A percentile compares a stretch with the other conserved stretches of the same genome.
phyloP scores from a whole-genome alignment of 2,329 filamentous ascomycete species.

The Alternaria consortialis region DNA sequence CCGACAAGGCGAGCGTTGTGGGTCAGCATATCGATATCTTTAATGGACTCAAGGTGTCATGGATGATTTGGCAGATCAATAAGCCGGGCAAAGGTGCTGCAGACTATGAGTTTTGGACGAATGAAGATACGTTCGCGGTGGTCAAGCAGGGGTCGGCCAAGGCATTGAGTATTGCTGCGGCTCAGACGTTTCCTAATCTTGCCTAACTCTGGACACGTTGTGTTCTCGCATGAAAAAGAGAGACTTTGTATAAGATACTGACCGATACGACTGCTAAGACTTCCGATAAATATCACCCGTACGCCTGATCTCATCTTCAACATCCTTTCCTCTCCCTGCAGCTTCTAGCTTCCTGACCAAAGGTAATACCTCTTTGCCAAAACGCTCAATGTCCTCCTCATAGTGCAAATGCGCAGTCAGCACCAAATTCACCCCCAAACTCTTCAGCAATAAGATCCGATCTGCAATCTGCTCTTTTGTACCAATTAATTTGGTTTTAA shows the following conservation, averaged over 20 bases:
- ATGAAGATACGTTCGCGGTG: slow-evolving; percentile 5
- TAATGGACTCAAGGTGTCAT: slow-evolving; percentile 14
- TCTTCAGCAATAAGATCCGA: slow-evolving; percentile 60
- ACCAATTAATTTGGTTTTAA: slow-evolving; percentile 64
- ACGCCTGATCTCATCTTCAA: slow-evolving; percentile 56
- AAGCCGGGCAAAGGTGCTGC: slow-evolving; percentile 15
- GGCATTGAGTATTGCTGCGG: neutral
- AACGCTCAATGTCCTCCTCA: slow-evolving; percentile 62
- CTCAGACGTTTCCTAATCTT: neutral
- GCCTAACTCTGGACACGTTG: neutral
- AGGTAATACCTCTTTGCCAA: slow-evolving; percentile 59
- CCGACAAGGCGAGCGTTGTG: slow-evolving; percentile 2
- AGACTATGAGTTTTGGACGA: slow-evolving; percentile 19
- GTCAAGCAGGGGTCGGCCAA: slow-evolving; percentile 4
- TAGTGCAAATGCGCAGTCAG: slow-evolving; percentile 62
- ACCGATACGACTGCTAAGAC: neutral
- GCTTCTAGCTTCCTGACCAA: slow-evolving; percentile 60
- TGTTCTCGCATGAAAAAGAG: neutral
- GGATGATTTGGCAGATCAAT: slow-evolving; percentile 16
- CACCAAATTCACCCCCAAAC: slow-evolving; percentile 55
- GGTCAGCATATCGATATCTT: slow-evolving; percentile 17
- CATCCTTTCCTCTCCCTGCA: slow-evolving; percentile 59
- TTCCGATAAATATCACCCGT: slow-evolving; percentile 59
- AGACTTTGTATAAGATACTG: no score
- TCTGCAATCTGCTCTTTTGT: slow-evolving; percentile 63